A percentile compares a stretch with the other conserved stretches of the same genome.
Evolutionary conservation across 1,284 basidiomycete genomes (phyloP).

Genomic region (Taiwanofungus camphoratus): DNA sequence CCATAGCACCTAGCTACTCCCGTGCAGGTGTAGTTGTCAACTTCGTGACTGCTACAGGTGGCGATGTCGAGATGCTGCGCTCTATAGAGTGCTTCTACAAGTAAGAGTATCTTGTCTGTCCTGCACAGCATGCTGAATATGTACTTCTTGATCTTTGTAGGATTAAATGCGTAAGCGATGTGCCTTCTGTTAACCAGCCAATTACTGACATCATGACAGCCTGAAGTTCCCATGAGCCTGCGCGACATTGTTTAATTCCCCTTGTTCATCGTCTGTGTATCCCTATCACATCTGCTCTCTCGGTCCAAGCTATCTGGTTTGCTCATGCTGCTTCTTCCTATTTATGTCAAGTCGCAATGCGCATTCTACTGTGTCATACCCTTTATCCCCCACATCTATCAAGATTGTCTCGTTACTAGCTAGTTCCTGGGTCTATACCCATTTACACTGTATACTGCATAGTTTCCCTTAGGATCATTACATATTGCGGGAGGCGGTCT

Average conservation of each 20-base stretch:
- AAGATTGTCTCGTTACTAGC: slow-evolving; percentile 66
- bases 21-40: slow-evolving; percentile 89
- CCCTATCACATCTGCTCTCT: slow-evolving; percentile 53
- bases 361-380: slow-evolving; percentile 53
- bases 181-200: neutral
- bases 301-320: slow-evolving; percentile 29
- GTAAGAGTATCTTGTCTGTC: slow-evolving; percentile 31
- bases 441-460: slow-evolving; percentile 64
- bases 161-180: slow-evolving; percentile 78
- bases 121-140: neutral
- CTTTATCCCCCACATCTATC: slow-evolving; percentile 48
- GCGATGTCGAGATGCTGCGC: slow-evolving; percentile 95
- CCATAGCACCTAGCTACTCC: slow-evolving; percentile 73
- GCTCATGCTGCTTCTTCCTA: slow-evolving; percentile 31
- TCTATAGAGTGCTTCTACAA: slow-evolving; percentile 98
- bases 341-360: slow-evolving; percentile 38
- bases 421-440: slow-evolving; percentile 41
- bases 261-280: slow-evolving; percentile 60
- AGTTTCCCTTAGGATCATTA: slow-evolving; percentile 41
- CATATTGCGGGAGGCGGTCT: slow-evolving; percentile 35
- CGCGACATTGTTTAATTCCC: slow-evolving; percentile 74
- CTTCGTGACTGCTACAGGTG: slow-evolving; percentile 94
- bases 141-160: slow-evolving; percentile 30
- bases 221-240: slow-evolving; percentile 82
- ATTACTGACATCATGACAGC: slow-evolving; percentile 38